A percentile compares a stretch with the other conserved stretches of the same genome.
Conservation (phyloP, 2,329 filamentous ascomycete species). For the Geosmithia putterillii region DNA sequence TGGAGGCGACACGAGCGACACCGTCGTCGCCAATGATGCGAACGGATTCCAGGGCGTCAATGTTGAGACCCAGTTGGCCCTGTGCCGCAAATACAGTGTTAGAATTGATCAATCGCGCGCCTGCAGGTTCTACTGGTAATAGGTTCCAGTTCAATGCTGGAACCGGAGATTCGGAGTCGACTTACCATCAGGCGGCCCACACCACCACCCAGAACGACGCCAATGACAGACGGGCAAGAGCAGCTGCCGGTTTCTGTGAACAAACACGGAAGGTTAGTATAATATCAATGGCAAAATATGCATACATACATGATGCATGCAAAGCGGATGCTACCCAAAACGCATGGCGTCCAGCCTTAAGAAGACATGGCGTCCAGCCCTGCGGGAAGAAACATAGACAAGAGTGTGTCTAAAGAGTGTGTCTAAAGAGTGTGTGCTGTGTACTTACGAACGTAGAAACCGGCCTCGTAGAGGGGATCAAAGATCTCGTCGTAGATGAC, state of each 20-base stretch:
- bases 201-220: constrained; percentile 34
- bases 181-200: constrained; percentile 26
- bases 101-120: neutral
- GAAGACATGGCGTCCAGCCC: too few species aligned
- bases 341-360: too few species aligned
- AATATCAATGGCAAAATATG: too few species aligned
- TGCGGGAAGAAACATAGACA: too few species aligned
- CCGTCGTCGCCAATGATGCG: constrained; percentile 37
- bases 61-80: constrained; percentile 33
- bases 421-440: neutral
- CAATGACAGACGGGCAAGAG: constrained; percentile 28
- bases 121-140: neutral
- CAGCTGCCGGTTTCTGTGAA: constrained; percentile 16
- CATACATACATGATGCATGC: too few species aligned
- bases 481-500: constrained; percentile 4
- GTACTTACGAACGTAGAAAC: neutral
- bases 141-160: too few species aligned
- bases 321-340: too few species aligned
- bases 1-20: constrained; percentile 17
- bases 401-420: too few species aligned
- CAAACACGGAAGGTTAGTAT: too few species aligned
- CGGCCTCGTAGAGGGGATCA: neutral
- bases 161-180: too few species aligned
- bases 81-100: constrained; percentile 11
- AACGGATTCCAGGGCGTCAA: constrained; percentile 35